Conservation (phyloP, 2,329 filamentous ascomycete species). For the Aspergillus viridinutans region DNA sequence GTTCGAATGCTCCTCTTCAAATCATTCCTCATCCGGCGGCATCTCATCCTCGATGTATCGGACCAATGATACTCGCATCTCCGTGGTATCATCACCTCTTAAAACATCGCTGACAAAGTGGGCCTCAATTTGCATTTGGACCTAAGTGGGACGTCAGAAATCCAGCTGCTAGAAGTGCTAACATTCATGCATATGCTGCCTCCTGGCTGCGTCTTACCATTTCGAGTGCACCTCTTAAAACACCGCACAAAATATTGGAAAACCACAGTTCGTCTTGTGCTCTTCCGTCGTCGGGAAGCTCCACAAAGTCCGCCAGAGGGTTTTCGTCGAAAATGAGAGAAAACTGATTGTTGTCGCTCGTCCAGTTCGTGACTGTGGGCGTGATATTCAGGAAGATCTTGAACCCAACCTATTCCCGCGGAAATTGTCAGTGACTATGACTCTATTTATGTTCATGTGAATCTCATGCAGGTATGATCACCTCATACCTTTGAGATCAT, state of each 20-base stretch:
- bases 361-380: conserved; percentile 91
- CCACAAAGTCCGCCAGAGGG: conserved; percentile 93
- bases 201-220: conserved; percentile 62
- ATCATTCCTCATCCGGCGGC: conserved; percentile 88
- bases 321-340: conserved; percentile 96
- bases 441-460: neutral
- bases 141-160: conserved; percentile 39
- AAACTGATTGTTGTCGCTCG: conserved; percentile 92
- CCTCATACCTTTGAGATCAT: conserved; percentile 79
- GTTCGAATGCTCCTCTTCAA: neutral
- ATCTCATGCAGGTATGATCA: neutral
- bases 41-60: conserved; percentile 97
- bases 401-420: conserved; percentile 71
- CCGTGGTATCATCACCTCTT: conserved; percentile 89
- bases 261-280: conserved; percentile 98
- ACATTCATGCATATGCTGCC: neutral
- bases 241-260: conserved; percentile 93
- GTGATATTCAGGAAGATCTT: conserved; percentile 99
- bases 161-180: neutral
- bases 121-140: conserved; percentile 96
- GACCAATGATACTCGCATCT: conserved; percentile 90
- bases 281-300: conserved; percentile 89
- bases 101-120: conserved; percentile 94
- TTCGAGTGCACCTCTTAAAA: conserved; percentile 83
- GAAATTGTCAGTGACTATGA: conserved; percentile 5